Evolutionary conservation across 2,329 filamentous ascomycete species (phyloP).

Genomic region (Dactylellina leptospora): DNA sequence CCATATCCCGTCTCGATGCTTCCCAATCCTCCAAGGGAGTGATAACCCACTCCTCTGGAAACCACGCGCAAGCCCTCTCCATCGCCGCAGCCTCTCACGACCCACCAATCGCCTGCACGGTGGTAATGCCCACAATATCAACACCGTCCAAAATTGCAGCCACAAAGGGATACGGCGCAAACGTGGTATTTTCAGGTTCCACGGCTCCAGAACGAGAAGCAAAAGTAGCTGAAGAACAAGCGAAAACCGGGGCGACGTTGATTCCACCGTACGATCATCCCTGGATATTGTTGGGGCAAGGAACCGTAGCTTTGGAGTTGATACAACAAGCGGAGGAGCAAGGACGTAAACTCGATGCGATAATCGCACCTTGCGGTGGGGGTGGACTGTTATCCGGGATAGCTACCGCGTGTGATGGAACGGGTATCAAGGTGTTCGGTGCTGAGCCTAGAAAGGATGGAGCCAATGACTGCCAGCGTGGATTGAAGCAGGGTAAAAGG

Average conservation of each 20-base stretch:
- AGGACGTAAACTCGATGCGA: constrained; percentile 67
- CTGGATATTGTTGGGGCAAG: constrained; percentile 90
- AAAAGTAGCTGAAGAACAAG: constrained; percentile 71
- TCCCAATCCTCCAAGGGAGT: constrained; percentile 33
- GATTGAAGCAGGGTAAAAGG: constrained; percentile 68
- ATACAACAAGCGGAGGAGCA: constrained; percentile 72
- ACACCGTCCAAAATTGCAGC: constrained; percentile 87
- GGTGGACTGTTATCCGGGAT: constrained; percentile 87
- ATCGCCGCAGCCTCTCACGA: constrained; percentile 73
- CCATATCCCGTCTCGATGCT: constrained; percentile 6
- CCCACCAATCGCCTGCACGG: constrained; percentile 74
- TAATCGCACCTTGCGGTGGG: constrained; percentile 85
- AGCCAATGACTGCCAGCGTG: constrained; percentile 81
- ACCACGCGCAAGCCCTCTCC: constrained; percentile 91
- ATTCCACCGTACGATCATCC: constrained; percentile 93
- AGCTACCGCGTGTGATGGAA: constrained; percentile 77
- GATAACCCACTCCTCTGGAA: constrained; percentile 68
- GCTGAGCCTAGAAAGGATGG: constrained; percentile 84
- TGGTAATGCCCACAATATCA: constrained; percentile 90
- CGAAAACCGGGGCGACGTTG: constrained; percentile 76
- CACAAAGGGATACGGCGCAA: constrained; percentile 78
- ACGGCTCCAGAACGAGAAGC: constrained; percentile 84
- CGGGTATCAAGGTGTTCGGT: constrained; percentile 80
- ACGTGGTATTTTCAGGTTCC: constrained; percentile 81
- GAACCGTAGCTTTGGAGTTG: constrained; percentile 85